Base-by-base conservation (phyloP, 306 rosid species). In the Sicyos baderoa region DNA sequence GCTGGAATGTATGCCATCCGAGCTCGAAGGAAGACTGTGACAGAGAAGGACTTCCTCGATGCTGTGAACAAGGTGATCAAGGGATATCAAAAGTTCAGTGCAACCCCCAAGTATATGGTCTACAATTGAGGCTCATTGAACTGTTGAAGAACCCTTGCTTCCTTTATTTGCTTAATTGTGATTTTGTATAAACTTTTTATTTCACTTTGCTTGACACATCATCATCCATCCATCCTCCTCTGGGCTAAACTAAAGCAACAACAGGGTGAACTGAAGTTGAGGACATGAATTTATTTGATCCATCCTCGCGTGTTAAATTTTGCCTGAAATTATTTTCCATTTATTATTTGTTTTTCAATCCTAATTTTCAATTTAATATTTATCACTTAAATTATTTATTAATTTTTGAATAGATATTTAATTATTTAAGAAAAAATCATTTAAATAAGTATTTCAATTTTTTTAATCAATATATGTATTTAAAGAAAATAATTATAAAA, bases 1-100 rank as follows among this genome's bases (percentile, higher is more conserved):
- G 99, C 99, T 11, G 99, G 99, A 73, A 94, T 94, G 99, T 94
- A 78, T 72, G 99, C 99, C 16, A 94, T 94, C 79, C 96, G 99
- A 16, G 99, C 97, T 54, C 81, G 97, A 73, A 90, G 99, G 82
- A 94, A 94, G 87, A 94, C 97, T 0, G 99, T 90, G 73, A 94
- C 99, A 0, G 99, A 94, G 85, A 94, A 94, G 68, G 99, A 94
- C 72, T 94, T 94, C 83, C 96, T 94, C 1, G 99, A 94, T 78
- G 99, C 99, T 2, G 99, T 94, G 53, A 94, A 94, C 72, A 94
- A 94, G 77, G 99, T 94, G 75, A 94, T 94, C 72, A 94, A 94
- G 75, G 99, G 99, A 27, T 94, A 94, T 79, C 99, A 94, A 61
- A 94, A 94, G 83, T 94, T 94, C 87, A 94, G 99, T 73, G 99